Evolutionary conservation across 2,329 filamentous ascomycete genomes (phyloP), one percentile per base, ranked within the genome.

Genomic region (Pezicula neosporulosa): DNA sequence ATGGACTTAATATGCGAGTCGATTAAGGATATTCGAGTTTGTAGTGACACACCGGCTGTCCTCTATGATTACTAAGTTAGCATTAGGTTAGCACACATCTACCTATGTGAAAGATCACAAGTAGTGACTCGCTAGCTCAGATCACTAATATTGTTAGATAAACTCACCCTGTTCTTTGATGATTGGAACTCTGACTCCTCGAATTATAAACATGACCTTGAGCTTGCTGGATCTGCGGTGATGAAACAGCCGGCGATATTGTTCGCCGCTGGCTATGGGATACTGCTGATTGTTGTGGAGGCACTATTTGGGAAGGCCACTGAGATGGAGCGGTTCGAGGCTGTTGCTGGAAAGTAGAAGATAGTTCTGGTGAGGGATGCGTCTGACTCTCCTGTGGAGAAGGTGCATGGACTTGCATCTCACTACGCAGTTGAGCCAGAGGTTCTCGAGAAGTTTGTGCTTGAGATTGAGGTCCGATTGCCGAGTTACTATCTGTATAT

Each of bases 61-160:
- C 30, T 7, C 30, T 33, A 33, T 33, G 9, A 33, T 13, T 33
- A 10, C 30, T 13, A 7, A 33, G 30, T 33, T 13, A 33, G 30
- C 30, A 39, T 16, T 39, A 15, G 37, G 10, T 39, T 39, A 33
- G 9, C 12, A 10, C 12, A 10, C 12, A 33, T 33, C 9, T 33
- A 13, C 10, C 24, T 1, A 24, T 24, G 24, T 24, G 7, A 24
- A 24, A 2, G 3, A 24, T 24, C 24, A 33, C 30, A 33, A 30
- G 9, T 7, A 12, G 3, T 33, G 24, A 24, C 27, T 28, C 10
- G 38, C 13, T 18, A 47, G 52, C 38, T 21, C 66, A 64, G 44
- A 48, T 51, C 57, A 62, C 47, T 68, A 57, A 62, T 59, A 48
- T 46, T 57, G 61, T 48, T 68, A 57, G 62, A 58, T 55, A 73